Evolutionary conservation across 1,284 basidiomycete species (phyloP), one percentile per base, ranked within the genome.

Genomic region (Heterobasidion parviporum): DNA sequence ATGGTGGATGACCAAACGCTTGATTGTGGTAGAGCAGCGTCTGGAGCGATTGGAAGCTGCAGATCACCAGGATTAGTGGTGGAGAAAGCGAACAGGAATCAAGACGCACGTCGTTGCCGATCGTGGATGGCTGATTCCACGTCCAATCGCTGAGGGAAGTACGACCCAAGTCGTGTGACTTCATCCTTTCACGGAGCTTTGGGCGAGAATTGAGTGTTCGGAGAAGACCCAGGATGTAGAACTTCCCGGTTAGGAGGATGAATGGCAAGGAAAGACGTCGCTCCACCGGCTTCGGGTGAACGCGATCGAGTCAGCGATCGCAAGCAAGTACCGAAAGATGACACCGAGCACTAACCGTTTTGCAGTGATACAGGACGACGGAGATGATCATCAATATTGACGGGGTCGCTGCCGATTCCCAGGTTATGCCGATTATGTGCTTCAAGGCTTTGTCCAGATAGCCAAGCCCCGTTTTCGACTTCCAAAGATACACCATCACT

Each of bases 211-310:
- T 79, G 20, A 79, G 62, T 1, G 74, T 75, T 32, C 74, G 73
- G 46, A 80, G 63, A 59, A 79, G 69, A 9, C 76, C 76, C 50
- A 78, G 69, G 8, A 71, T 68, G 58, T 79, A 80, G 56, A 80
- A 68, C 61, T 81, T 81, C 46, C 76, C 78, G 1, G 76, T 76
- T 54, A 78, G 64, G 16, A 80, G 62, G 41, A 75, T 67, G 61
- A 81, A 79, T 60, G 79, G 72, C 4, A 79, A 61, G 50, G 77
- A 72, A 15, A 79, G 69, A 57, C 78, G 72, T 51, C 74, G 68
- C 50, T 68, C 64, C 18, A 59, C 56, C 20, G 63, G 52, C 72
- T 74, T 10, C 16, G 18, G 12, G 10, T 48, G 10, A 16, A 16
- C 26, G 26, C 26, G 26, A 26, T 5, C 12, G 8, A 49, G 20